These are phyloP conservation scores for Lotus japonicus DNA, from an alignment of 306 rosid genomes.

Conservation along the genomic window DNA sequence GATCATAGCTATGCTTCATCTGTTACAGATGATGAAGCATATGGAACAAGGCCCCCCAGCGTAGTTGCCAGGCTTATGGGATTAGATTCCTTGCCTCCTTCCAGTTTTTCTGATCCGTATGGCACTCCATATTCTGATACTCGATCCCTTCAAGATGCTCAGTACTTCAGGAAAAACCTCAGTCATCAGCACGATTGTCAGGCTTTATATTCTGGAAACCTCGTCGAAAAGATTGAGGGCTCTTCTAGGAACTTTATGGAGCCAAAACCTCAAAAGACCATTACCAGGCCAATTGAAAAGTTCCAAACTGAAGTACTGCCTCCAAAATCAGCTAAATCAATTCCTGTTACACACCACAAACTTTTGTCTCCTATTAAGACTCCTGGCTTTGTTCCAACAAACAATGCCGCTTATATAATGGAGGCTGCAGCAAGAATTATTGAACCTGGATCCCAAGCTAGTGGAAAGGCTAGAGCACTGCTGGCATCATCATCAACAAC, in stretches of 20 bases:
- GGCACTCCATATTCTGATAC: conserved; percentile 62
- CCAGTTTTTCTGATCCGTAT: conserved; percentile 55
- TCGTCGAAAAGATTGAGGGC: conserved; percentile 38
- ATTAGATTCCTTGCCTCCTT: conserved; percentile 70
- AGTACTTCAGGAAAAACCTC: conserved; percentile 39
- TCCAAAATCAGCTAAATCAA: conserved; percentile 84
- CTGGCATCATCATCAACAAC: conserved; percentile 44
- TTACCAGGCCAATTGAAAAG: conserved; percentile 74
- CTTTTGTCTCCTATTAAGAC: conserved; percentile 87
- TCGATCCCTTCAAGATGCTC: conserved; percentile 57
- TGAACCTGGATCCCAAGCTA: conserved; percentile 57
- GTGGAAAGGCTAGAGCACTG: conserved; percentile 49
- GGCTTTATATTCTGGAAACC: conserved; percentile 49
- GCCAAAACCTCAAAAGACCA: conserved; percentile 45
- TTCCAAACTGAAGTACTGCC: conserved; percentile 92
- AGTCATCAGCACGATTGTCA: conserved; percentile 46
- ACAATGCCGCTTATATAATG: conserved; percentile 86
- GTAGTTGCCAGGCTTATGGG: conserved; percentile 98
- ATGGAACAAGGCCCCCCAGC: conserved; percentile 58
- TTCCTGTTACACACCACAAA: conserved; percentile 86
- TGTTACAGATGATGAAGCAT: conserved; percentile 77
- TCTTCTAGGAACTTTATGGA: conserved; percentile 45
- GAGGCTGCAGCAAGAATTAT: conserved; percentile 95
- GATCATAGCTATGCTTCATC: conserved; percentile 87
- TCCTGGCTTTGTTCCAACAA: conserved; percentile 68